These are phyloP conservation scores for Discostella stelligeroides DNA, from an alignment of 108 stramenopile genomes.

Conservation along the genomic window DNA sequence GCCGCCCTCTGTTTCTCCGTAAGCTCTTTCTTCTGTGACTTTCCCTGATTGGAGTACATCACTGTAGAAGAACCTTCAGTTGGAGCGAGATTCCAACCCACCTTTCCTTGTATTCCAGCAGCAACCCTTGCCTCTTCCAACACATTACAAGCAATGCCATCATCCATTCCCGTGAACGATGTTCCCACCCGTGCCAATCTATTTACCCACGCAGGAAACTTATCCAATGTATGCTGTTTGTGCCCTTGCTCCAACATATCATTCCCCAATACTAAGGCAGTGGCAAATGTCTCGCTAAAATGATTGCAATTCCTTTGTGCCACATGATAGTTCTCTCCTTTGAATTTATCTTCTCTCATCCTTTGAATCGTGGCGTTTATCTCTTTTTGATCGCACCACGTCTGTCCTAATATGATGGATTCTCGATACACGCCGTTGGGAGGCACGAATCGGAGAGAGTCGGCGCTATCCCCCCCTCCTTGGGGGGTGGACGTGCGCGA, in stretches of 20 bases:
- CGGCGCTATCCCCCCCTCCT: constrained; percentile 41
- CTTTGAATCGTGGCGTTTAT: constrained; percentile 43
- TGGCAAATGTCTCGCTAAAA: constrained; percentile 52
- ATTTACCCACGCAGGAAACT: constrained; percentile 53
- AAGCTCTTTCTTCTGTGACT: constrained; percentile 45
- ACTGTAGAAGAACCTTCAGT: background rate
- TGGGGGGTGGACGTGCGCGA: constrained; percentile 26
- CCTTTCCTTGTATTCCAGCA: constrained; percentile 36
- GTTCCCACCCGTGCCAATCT: constrained; percentile 46
- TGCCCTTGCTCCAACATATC: constrained; percentile 19
- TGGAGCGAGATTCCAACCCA: constrained; percentile 38
- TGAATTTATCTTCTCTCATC: constrained; percentile 42
- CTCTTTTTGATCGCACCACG: constrained; percentile 34
- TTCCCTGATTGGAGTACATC: constrained; percentile 1
- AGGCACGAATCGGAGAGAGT: constrained; percentile 41
- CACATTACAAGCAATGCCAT: constrained; percentile 37
- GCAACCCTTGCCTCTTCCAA: constrained; percentile 40
- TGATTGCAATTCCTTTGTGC: constrained; percentile 57
- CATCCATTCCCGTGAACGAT: constrained; percentile 27
- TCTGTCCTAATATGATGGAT: constrained; percentile 44
- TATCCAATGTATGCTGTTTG: constrained; percentile 14
- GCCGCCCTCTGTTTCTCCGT: constrained; percentile 46
- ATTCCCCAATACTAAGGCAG: constrained; percentile 38
- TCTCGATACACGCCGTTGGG: constrained; percentile 42
- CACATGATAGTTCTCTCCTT: constrained; percentile 48